Evolutionary conservation across 2,329 filamentous ascomycete species (phyloP), one percentile per base, ranked within the genome.

Genomic region (Colletotrichum sp.): DNA sequence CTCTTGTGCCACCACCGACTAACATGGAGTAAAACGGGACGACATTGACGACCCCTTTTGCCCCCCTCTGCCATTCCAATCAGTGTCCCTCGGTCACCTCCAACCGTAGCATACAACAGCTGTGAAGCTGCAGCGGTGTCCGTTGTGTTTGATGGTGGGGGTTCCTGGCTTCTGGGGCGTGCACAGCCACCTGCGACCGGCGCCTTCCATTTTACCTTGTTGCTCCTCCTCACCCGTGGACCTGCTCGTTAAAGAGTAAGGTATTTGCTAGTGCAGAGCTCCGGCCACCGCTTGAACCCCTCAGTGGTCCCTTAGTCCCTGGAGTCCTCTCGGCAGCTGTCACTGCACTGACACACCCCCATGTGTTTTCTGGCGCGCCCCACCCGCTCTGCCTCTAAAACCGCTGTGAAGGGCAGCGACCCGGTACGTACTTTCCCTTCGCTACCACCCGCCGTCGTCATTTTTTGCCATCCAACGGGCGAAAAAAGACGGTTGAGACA

Each of bases 291-390:
- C 44, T 52, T 52, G 44, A 52, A 52, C 44, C 44, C 44, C 44
- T 32, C 30, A 21, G 44, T 52, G 44, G 44, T 52, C 44, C 24
- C 28, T 49, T 18, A 39, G 39, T 32, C 24, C 39, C 39, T 68
- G 36, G 63, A 36, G 57, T 52, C 55, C 21, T 59, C 64, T n/a
- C 57, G 59, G 71, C 26, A 64, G 57, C 66, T 75, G 68, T 67
- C 72, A 75, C 66, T 68, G 34, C 72, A 72, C 28, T 75, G 52
- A 75, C 36, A 72, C 72, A 67, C 13, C 36, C 68, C 72, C 72
- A 67, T 72, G 72, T 32, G 34, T 28, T 55, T 75, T 66, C 44
- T 73, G 71, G 67, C 66, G 57, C 32, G 49, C 49, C 34, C 68
- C 72, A 72, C 72, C 34, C 6, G 24, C 62, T 34, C 30, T 13